Evolutionary conservation across 2,329 filamentous ascomycete genomes (phyloP).

Genomic region (Aspergillus ibericus): DNA sequence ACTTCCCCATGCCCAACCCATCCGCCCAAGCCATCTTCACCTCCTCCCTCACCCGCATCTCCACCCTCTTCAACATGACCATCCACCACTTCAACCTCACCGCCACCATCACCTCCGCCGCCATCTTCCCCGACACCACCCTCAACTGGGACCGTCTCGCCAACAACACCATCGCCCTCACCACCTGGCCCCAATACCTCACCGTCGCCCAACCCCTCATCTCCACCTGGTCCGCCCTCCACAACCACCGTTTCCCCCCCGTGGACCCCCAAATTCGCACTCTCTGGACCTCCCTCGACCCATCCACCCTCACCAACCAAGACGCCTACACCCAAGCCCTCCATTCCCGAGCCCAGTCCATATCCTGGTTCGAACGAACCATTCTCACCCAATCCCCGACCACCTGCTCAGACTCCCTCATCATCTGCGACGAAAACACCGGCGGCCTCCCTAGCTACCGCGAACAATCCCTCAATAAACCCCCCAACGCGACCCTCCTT

Average conservation of each 20-base stretch:
- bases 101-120: conserved; percentile 2
- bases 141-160: conserved; percentile 7
- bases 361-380: conserved; percentile 28
- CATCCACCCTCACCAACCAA: neutral
- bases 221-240: conserved; percentile 1
- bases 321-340: conserved; percentile 6
- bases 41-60: conserved; percentile 7
- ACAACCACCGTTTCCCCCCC: conserved; percentile 11
- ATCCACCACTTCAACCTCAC: conserved; percentile 23
- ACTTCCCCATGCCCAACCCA: conserved; percentile 21
- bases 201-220: conserved; percentile 7
- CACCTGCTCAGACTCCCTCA: conserved; percentile 28
- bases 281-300: conserved; percentile 4
- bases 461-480: conserved; percentile 10
- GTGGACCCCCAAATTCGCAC: conserved; percentile 8
- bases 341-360: neutral
- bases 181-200: conserved; percentile 10
- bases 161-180: neutral
- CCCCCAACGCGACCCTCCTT: conserved; percentile 13
- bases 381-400: conserved; percentile 20
- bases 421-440: conserved; percentile 28
- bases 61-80: conserved; percentile 26
- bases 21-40: conserved; percentile 18
- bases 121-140: conserved; percentile 4
- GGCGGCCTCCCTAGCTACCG: conserved; percentile 23